Conservation (phyloP, 2,329 filamentous ascomycete species). For the Phialocephala sp. region DNA sequence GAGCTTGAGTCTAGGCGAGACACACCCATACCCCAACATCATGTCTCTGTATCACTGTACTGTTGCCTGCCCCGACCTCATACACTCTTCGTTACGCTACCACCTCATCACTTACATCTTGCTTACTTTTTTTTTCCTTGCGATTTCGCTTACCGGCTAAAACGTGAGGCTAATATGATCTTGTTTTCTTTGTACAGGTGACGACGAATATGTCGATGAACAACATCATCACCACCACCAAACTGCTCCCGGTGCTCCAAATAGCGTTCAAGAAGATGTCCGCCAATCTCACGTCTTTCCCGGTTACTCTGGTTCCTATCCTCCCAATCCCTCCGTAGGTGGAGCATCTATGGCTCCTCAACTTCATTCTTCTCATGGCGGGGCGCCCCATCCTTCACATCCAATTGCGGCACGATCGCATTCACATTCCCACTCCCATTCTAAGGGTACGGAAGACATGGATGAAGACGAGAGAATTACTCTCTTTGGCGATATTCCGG, state of each 20-base stretch:
- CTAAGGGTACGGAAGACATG: conserved; percentile 44
- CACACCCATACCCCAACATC: conserved; percentile 36
- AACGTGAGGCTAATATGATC: conserved; percentile 42
- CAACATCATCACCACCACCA: conserved; percentile 72
- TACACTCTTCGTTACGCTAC: conserved; percentile 24
- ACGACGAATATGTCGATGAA: conserved; percentile 65
- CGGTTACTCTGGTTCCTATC: conserved; percentile 69
- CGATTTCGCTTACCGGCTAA: conserved; percentile 38
- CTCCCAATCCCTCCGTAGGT: conserved; percentile 60
- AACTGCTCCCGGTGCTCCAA: conserved; percentile 58
- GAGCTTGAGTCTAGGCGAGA: conserved; percentile 19
- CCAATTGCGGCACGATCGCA: conserved; percentile 44
- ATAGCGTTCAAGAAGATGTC: conserved; percentile 65
- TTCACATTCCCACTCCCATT: conserved; percentile 26
- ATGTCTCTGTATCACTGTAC: conserved; percentile 40
- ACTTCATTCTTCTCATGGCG: conserved; percentile 51
- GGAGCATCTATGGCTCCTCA: conserved; percentile 65
- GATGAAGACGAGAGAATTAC: conserved; percentile 61
- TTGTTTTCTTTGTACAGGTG: conserved; percentile 51
- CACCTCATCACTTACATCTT: conserved; percentile 13
- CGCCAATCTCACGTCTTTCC: conserved; percentile 78
- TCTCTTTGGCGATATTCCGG: conserved; percentile 87
- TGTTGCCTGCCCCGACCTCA: conserved; percentile 25
- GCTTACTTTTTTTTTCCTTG: conserved; percentile 19
- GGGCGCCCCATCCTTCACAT: conserved; percentile 47